Evolutionary conservation across 371 early-diverging fungal species (phyloP), one percentile per base, ranked within the genome.

Genomic region (Umbelopsis sp.): DNA sequence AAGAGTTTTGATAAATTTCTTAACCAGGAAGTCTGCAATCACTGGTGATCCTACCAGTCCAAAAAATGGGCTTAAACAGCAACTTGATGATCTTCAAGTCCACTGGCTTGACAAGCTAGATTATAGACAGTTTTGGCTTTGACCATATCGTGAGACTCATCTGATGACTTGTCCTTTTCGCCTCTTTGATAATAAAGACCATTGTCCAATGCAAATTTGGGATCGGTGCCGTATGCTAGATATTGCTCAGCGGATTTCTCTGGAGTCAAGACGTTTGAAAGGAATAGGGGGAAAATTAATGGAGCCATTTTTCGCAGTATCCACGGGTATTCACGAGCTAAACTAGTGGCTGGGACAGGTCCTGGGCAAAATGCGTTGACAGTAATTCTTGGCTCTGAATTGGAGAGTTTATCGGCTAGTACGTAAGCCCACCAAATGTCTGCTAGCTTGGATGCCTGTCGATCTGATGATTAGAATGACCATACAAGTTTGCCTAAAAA

Each of bases 341-440:
- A 68, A n/a, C 63, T 67, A 16, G 81, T 81, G 3, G 72, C 66
- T n/a, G 81, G 81, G 2, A 81, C 81, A 73, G 78, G 77, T 37
- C 81, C 81, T 14, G 81, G 81, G 50, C 79, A 81, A 29, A 81
- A 71, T 0, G 73, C 70, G 22, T 67, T 44, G 0, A 74, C 65
- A 14, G 71, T 46, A 9, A 75, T 45, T 9, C 14, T 57, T 4
- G 57, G 57, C 18, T 67, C 44, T 18, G 74, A 69, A 29, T 41
- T 52, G 37, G 35, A 46, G n/a, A 65, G 66, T 16, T 65, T 48
- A 4, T 71, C 38, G 11, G 68, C 67, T 29, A 81, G 45, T 1
- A 53, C 35, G 29, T 65, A 74, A 2, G 70, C 51, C 25, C 63
- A 50, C 76, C 76, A 76, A 1, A 76, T n/a, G 8, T 46, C 25